Base-by-base conservation (phyloP, 345 rosid genomes). In the Arabis alpina region DNA sequence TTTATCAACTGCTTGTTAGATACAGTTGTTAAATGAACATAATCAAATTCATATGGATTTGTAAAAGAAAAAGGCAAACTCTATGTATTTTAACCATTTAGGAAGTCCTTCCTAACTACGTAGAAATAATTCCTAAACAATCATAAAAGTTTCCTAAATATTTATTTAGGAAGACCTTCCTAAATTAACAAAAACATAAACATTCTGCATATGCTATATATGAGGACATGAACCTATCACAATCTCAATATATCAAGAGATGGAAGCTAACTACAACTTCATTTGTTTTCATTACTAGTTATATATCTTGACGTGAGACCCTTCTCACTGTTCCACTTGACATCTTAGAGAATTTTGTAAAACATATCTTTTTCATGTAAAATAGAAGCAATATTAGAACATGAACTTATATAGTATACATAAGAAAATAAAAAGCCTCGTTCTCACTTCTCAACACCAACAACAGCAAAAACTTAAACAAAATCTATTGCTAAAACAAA, bases 301-400 rank as follows among this genome's bases (percentile, higher is more conserved):
- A 93, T 70, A 90, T 93, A 76, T 93, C 96, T 81, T 84, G 86
- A 43, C 89, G 90, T 10, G 92, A 90, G 36, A 93, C 97, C 81
- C 93, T 83, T 74, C 90, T 88, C 49, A 74, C 87, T 6, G 87
- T 43, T 78, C 88, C 93, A 76, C 80, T 90, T 1, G 97, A 88
- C 98, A 93, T 93, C 42, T 60, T 71, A 52, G 27, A 28, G 63
- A 39, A 6, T 37, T 16, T 34, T 36, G 68, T 19, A 25, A 71
- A 59, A n/a, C 59, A 77, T 56, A 61, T 37, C 36, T 59, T 60
- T 28, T 49, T 69, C 79, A 75, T 76, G 70, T 41, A 25, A 62
- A n/a, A 41, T 61, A 53, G 13, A 60, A 52, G 52, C 50, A 60
- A 41, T 44, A 43, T 68, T 27, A 28, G 58, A 30, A 15, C 40